A percentile compares a stretch with the other conserved stretches of the same genome.
Evolutionary conservation across 2,329 filamentous ascomycete genomes (phyloP).

Genomic region (Ophiocordyceps camponoti-leonardi): DNA sequence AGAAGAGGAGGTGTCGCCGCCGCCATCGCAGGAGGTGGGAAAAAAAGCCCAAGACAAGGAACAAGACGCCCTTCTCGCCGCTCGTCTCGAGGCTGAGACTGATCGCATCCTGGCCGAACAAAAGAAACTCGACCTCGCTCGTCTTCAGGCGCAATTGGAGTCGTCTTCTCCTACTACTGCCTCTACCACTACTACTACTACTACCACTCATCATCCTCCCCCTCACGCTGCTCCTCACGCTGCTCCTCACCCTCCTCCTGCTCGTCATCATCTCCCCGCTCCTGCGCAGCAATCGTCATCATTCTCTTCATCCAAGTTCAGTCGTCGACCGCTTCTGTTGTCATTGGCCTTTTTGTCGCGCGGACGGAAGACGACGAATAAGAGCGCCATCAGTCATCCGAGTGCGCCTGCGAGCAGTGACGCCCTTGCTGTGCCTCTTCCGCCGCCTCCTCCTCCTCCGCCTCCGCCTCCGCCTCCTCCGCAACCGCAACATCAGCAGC

Average conservation of each 20-base stretch:
- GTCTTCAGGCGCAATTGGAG: constrained; percentile 24
- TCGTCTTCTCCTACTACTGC: no score
- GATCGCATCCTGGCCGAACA: constrained; percentile 31
- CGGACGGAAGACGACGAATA: constrained; percentile 19
- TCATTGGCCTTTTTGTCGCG: constrained; percentile 29
- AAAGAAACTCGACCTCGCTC: constrained; percentile 28
- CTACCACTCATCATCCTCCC: constrained; percentile 6
- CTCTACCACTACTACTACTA: no score
- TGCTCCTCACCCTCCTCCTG: neutral
- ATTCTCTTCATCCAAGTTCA: constrained; percentile 11
- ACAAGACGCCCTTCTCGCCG: constrained; percentile 15
- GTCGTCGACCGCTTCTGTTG: constrained; percentile 22
- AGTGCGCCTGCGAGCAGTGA: constrained; percentile 14
- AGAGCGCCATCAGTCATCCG: constrained; percentile 14
- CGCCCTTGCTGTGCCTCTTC: constrained; percentile 10
- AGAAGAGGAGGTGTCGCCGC: neutral
- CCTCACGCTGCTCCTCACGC: constrained; percentile 6
- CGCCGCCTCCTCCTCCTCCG: constrained; percentile 9
- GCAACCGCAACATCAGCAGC: constrained; percentile 6
- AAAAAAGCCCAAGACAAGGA: neutral
- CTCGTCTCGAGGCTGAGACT: constrained; percentile 28
- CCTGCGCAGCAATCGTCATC: neutral
- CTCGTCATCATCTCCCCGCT: neutral
- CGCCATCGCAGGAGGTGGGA: neutral
- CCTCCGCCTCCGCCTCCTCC: constrained; percentile 11